Evolutionary conservation across 768 basidiomycete genomes (phyloP), one percentile per base, ranked within the genome.

Genomic region (Leccinum barrowsii): DNA sequence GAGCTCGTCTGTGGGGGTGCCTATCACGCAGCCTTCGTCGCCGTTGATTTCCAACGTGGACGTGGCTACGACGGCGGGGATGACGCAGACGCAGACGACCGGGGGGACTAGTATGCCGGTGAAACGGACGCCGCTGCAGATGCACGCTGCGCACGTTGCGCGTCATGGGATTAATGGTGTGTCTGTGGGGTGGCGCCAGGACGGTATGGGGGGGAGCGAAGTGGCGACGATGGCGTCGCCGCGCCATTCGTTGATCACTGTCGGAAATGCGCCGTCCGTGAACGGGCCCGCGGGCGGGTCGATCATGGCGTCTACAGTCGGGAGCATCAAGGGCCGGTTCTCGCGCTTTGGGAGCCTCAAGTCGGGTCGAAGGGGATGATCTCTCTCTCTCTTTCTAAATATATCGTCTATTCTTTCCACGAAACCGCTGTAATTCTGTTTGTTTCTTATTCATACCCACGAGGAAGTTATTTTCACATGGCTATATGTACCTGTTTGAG

Each of bases 161-260:
- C 81, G 89, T 26, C 89, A 93, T 66, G 92, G 92, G 10, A 87
- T 94, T 72, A 87, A 85, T 48, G 90, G 87, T 1, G 86, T 94
- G 5, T 82, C 90, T 26, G 90, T 88, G 1, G 87, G 87, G 7
- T 90, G 89, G 37, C 84, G 83, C 4, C 68, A 63, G 35, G 90
- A 90, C 47, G 74, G 62, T 26, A 58, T 73, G 34, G 71, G 73
- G 37, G 71, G 73, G 4, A 77, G 75, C 64, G 80, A 80, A 50
- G 55, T 67, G 1, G 76, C 75, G 5, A 67, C 75, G 5, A 67
- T 64, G 2, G 82, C 78, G 1, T 92, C 90, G 2, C 86, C 84
- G 26, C 87, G 83, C 46, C 84, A 87, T 63, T 92, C 90, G 10
- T 80, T 89, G 70, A 84, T 90, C 55, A 89, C 90, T 59, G 85